Evolutionary conservation across 805 yeast species (phyloP).

Genomic region (Dipodascus geniculatus): DNA sequence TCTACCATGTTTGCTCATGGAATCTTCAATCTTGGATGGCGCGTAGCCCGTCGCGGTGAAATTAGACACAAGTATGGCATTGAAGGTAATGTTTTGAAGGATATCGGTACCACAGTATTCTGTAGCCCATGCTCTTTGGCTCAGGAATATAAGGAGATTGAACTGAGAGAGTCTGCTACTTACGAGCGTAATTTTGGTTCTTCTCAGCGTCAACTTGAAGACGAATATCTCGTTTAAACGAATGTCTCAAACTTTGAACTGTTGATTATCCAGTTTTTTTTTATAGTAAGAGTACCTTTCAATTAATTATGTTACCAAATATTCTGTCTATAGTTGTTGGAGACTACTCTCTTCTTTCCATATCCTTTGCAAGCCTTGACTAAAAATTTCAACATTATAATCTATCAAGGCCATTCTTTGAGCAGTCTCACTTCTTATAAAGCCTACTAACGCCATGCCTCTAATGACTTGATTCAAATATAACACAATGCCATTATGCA

Average conservation of each 20-base stretch:
- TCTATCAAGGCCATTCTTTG: slow-evolving; percentile 59
- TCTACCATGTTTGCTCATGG: not conserved
- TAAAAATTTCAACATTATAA: slow-evolving; percentile 75
- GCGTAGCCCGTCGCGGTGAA: not conserved
- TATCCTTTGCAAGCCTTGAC: slow-evolving; percentile 48
- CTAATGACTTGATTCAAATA: slow-evolving; percentile 86
- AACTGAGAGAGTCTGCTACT: not conserved
- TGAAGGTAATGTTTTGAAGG: not conserved
- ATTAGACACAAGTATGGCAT: not conserved
- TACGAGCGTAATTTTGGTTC: not conserved
- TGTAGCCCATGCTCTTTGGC: not conserved
- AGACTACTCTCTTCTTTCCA: slow-evolving; percentile 7
- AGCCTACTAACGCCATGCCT: slow-evolving; percentile 82
- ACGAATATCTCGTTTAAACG: not conserved
- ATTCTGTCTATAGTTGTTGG: too few species aligned
- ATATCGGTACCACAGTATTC: not conserved
- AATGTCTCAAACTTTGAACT: not conserved
- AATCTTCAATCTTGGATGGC: not conserved
- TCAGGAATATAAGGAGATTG: not conserved
- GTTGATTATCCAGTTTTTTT: not conserved
- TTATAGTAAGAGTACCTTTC: too few species aligned
- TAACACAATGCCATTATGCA: slow-evolving; percentile 74
- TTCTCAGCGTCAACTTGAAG: not conserved
- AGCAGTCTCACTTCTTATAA: slow-evolving; percentile 56
- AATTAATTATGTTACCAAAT: too few species aligned